These are phyloP conservation scores for Curvularia hawaiiensis DNA, from an alignment of 2,329 filamentous ascomycete species.

Conservation along the genomic window DNA sequence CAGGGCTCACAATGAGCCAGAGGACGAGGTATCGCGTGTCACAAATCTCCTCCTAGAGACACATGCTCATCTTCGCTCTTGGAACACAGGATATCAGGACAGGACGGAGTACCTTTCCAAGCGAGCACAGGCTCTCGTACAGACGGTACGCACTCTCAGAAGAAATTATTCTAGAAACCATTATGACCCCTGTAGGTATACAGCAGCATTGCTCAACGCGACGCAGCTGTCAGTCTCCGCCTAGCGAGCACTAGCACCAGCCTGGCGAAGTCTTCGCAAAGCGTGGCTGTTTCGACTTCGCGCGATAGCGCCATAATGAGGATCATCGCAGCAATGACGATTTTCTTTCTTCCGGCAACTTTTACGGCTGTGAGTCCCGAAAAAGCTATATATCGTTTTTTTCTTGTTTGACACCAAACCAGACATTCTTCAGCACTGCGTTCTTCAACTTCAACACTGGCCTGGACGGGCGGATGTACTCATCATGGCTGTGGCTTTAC, in stretches of 20 bases:
- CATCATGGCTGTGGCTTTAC: slow-evolving; percentile 29
- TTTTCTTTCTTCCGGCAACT: slow-evolving; percentile 34
- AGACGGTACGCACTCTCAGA: slow-evolving; percentile 17
- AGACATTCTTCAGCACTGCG: slow-evolving; percentile 31
- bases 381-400: neutral
- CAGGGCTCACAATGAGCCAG: neutral
- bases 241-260: slow-evolving; percentile 10
- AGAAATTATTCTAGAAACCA: neutral
- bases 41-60: slow-evolving; percentile 10
- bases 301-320: slow-evolving; percentile 29
- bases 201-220: slow-evolving; percentile 29
- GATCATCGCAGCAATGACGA: slow-evolving; percentile 29
- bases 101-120: slow-evolving; percentile 23
- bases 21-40: slow-evolving; percentile 5
- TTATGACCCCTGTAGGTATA: slow-evolving; percentile 17
- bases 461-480: slow-evolving; percentile 15
- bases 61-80: slow-evolving; percentile 13
- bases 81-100: slow-evolving; percentile 20
- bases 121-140: slow-evolving; percentile 21
- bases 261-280: slow-evolving; percentile 23
- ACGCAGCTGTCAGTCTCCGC: slow-evolving; percentile 16
- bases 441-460: slow-evolving; percentile 27
- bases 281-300: slow-evolving; percentile 17
- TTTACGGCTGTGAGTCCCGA: slow-evolving; percentile 26
- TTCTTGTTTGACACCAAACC: neutral